These are phyloP conservation scores for Clonostachys rosea DNA, from an alignment of 2,329 filamentous ascomycete species.

Conservation along the genomic window DNA sequence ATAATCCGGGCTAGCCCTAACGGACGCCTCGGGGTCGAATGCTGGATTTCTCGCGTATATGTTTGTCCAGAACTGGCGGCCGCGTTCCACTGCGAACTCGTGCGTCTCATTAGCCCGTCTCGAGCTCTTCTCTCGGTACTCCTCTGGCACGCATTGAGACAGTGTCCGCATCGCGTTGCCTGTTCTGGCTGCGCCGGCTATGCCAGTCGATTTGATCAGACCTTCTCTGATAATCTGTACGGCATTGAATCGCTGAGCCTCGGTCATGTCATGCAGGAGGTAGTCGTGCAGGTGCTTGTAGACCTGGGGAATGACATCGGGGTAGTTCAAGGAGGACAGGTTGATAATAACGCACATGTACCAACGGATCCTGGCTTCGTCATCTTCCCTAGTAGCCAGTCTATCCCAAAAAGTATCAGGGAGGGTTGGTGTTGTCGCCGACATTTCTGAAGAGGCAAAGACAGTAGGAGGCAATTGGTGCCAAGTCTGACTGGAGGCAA, in stretches of 20 bases:
- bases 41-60: constrained; percentile 7
- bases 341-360: constrained; percentile 8
- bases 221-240: constrained; percentile 5
- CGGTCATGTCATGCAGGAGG: constrained; percentile 1
- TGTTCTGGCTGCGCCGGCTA: constrained; percentile 6
- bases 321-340: constrained; percentile 7
- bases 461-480: too few species aligned
- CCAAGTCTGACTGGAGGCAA: too few species aligned
- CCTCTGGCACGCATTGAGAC: constrained; percentile 4
- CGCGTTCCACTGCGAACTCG: constrained; percentile 2
- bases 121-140: constrained; percentile 1
- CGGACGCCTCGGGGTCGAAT: constrained; percentile 7
- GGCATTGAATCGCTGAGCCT: constrained; percentile 2
- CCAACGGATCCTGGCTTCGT: constrained; percentile 3
- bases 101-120: constrained; percentile 5
- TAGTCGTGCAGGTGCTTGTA: constrained; percentile 4
- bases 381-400: not conserved
- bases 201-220: constrained; percentile 7
- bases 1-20: constrained; percentile 8
- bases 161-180: constrained; percentile 8
- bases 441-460: not conserved
- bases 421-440: constrained; percentile 1
- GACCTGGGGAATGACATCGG: constrained; percentile 7
- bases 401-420: constrained; percentile 1
- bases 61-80: constrained; percentile 5